Conservation (phyloP, 345 rosid species). For the Populus deltoides region DNA sequence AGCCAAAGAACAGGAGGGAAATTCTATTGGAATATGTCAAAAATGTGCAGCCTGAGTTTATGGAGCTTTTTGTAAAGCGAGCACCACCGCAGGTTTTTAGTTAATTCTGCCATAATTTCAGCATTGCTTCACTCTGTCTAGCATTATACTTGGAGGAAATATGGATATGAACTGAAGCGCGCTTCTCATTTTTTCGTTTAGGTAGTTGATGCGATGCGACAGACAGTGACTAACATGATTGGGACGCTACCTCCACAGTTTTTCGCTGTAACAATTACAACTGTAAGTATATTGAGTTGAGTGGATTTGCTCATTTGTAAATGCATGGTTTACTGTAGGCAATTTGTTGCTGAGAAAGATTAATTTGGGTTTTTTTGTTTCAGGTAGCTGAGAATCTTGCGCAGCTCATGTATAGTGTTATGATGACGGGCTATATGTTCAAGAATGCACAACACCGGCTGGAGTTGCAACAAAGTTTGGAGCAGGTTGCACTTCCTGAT, state of each 20-base stretch:
- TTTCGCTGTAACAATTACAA: conserved; percentile 70
- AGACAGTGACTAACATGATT: conserved; percentile 91
- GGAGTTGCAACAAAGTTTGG: conserved; percentile 90
- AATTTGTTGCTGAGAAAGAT: not conserved
- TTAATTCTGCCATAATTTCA: not conserved
- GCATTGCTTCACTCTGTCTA: not conserved
- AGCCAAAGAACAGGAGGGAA: conserved; percentile 75
- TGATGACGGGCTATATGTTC: conserved; percentile 99
- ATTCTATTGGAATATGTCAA: conserved; percentile 88
- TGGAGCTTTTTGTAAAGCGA: conserved; percentile 85
- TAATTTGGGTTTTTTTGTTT: conserved; percentile 18
- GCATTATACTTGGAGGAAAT: not conserved
- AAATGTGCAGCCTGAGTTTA: conserved; percentile 92
- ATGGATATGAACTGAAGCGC: not conserved
- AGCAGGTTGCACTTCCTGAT: conserved; percentile 88
- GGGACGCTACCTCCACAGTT: conserved; percentile 94
- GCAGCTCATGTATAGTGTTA: conserved; percentile 87
- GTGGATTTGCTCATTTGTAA: not conserved
- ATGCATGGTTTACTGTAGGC: not conserved
- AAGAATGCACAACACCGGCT: conserved; percentile 82
- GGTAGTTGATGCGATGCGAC: conserved; percentile 98
- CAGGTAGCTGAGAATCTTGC: conserved; percentile 99
- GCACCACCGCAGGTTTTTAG: conserved; percentile 73
- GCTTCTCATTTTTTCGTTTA: conserved; percentile 16
- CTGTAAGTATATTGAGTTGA: conserved; percentile 50